phyloP scores from a whole-genome alignment of 1,284 basidiomycete genomes.

The Microbotryum lychnidis-dioicae region DNA sequence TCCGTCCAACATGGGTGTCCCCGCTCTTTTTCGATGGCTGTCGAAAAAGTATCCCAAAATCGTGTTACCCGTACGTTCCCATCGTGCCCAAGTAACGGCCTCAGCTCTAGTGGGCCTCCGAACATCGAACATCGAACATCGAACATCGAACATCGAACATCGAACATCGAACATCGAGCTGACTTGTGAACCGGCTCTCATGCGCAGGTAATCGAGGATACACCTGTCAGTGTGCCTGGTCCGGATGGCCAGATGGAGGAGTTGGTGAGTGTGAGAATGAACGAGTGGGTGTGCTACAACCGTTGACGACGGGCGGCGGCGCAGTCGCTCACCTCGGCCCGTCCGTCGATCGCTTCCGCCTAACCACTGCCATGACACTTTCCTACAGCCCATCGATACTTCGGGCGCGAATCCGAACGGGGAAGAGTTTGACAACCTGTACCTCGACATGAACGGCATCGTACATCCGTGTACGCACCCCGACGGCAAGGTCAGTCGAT shows the following conservation, averaged over 20 bases:
- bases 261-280: slow-evolving; percentile 40
- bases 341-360: background rate
- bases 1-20: slow-evolving; percentile 19
- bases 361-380: background rate
- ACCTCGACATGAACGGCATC: slow-evolving; percentile 88
- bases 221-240: slow-evolving; percentile 53
- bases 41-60: slow-evolving; percentile 81
- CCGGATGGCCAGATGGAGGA: slow-evolving; percentile 54
- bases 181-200: too few relatives aligned
- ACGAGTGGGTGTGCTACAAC: background rate
- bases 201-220: slow-evolving; percentile 68
- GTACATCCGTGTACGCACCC: slow-evolving; percentile 99
- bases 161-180: too few relatives aligned
- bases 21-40: slow-evolving; percentile 30
- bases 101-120: too few relatives aligned
- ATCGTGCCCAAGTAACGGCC: too few relatives aligned
- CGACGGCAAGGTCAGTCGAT: slow-evolving; percentile 66
- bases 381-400: slow-evolving; percentile 61
- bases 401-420: slow-evolving; percentile 87
- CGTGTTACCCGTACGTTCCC: slow-evolving; percentile 46
- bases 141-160: too few relatives aligned
- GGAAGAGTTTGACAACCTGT: slow-evolving; percentile 89
- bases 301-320: background rate
- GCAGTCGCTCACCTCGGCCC: background rate
- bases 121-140: too few relatives aligned